Evolutionary conservation across 345 rosid genomes (phyloP), one percentile per base, ranked within the genome.

Genomic region (Populus nigra): DNA sequence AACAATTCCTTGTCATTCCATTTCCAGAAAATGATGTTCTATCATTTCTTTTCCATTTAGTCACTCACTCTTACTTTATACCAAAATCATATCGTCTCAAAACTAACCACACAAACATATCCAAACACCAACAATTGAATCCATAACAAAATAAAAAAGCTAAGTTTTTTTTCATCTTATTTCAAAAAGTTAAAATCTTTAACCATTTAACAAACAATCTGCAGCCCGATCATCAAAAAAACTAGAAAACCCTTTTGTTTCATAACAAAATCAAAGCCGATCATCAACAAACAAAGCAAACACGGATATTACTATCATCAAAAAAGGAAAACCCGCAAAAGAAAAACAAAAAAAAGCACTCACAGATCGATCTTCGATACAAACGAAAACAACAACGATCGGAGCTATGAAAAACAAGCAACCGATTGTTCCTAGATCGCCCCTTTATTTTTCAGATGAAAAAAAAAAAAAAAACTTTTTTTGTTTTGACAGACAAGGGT

Each of bases 311-410:
- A 57, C 10, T 72, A 73, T 57, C 81, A 77, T 23, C 39, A 61
- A 29, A 13, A 69, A 69, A 39, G 2, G 45, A 27, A 66, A 82
- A 38, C 39, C 25, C 17, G 76, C 49, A 76, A 36, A 38, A 73
- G 55, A 77, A 71, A 33, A 33, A 33, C 35, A 33, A 50, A 55
- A 27, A 71, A 80, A 74, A 69, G n/a, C 5, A 88, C 93, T 85
- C 76, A 83, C 88, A 77, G 89, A 90, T 88, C 87, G 92, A 87
- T 84, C 87, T 81, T 82, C 78, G 68, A 22, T 61, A 18, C 67
- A 43, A 49, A 69, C 63, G 72, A 74, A 49, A 85, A 22, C 20
- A 69, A 59, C 27, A 82, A 85, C 61, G 92, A 90, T 90, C 90
- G 90, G 62, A 57, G 63, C 35, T 57, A 8, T 13, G 11, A 59